Evolutionary conservation across 1,139 yeast genomes (phyloP), one percentile per base, ranked within the genome.

Genomic region (Lodderomyces metapsilosis): DNA sequence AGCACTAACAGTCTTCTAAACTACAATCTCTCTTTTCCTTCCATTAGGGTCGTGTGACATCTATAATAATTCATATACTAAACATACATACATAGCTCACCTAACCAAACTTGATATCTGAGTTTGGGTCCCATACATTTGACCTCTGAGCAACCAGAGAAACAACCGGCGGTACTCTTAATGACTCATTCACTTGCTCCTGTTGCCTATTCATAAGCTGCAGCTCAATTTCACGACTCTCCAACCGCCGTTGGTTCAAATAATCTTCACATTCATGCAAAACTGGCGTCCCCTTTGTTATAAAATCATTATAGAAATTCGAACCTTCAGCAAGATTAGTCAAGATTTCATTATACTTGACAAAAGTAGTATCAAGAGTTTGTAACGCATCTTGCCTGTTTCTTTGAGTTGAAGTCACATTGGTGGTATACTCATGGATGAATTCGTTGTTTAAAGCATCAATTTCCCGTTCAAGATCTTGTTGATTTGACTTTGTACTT

Each of bases 311-410:
- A 61, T 89, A 89, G 57, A 88, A 89, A 43, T 73, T 72, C 0
- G 78, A 56, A 0, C 95, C 97, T 51, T 85, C 87, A 31, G 75
- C 74, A 32, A 88, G 58, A 52, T 87, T 85, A 13, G 72, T 64
- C 16, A 74, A 59, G 6, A 88, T 65, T 51, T 82, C 88, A 34
- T 69, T 58, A 52, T 71, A 86, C 45, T 76, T 74, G 23, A 70
- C 60, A 52, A 72, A 80, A 0, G 78, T 80, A 3, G 66, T 59
- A 44, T 84, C 87, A 21, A 87, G 58, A 2, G 61, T 63, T 43
- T 79, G 82, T 35, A 86, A 59, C 1, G 76, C 74, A 24, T 66
- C 64, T 41, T 74, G 77, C 25, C 91, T 63, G 20, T 65, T 61
- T 43, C 25, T 56, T 48, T 44, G 66, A 2, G 61, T 47, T 52